Percentiles rank a stretch among this genome's conserved stretches.
These are phyloP conservation scores for Coemansia erecta DNA, from an alignment of 192 early-diverging fungal genomes.

Conservation along the genomic window DNA sequence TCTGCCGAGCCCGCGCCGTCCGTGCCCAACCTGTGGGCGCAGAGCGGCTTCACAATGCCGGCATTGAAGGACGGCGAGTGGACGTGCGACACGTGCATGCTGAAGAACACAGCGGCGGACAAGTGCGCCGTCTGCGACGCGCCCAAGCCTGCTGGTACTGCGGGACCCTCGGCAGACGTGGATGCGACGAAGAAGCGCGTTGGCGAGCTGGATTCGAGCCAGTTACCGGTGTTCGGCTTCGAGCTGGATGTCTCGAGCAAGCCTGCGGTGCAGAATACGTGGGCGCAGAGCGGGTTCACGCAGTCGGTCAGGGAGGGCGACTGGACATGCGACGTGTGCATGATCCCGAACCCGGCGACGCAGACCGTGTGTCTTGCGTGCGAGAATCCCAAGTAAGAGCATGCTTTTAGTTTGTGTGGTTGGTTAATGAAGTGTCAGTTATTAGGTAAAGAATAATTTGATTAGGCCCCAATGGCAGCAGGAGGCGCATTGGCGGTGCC, in stretches of 20 bases:
- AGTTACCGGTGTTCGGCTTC: too few relatives aligned
- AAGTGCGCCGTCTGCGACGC: conserved; percentile 31
- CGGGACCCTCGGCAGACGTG: too few relatives aligned
- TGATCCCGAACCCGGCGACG: conserved; percentile 13
- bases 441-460: too few relatives aligned
- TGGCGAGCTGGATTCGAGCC: too few relatives aligned
- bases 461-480: too few relatives aligned
- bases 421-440: too few relatives aligned
- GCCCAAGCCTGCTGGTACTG: too few relatives aligned
- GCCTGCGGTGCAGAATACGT: background rate
- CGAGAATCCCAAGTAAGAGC: conserved; percentile 15
- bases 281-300: conserved; percentile 7
- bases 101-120: conserved; percentile 21
- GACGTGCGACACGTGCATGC: conserved; percentile 19
- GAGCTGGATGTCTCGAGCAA: too few relatives aligned
- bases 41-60: conserved; percentile 7
- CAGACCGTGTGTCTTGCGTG: conserved; percentile 25
- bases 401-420: too few relatives aligned
- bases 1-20: background rate
- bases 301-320: conserved; percentile 13
- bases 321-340: conserved; percentile 34
- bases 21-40: conserved; percentile 7
- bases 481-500: background rate
- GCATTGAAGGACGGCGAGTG: conserved; percentile 22
- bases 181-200: too few relatives aligned